Evolutionary conservation across 2,329 filamentous ascomycete species (phyloP).

Genomic region (Colletotrichum sp.): DNA sequence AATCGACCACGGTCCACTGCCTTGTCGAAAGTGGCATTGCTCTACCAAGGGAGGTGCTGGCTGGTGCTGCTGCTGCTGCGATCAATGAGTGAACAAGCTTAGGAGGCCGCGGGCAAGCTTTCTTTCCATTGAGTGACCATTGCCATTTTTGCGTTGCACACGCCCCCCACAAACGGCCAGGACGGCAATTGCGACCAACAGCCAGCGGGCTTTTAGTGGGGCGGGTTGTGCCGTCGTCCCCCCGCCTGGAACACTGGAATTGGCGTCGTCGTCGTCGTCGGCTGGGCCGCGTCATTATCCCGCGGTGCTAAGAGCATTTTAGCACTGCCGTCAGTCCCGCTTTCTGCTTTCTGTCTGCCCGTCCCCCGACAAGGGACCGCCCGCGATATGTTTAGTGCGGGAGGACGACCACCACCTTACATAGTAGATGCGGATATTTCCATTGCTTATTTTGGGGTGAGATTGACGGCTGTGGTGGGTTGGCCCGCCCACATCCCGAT

Average conservation of each 20-base stretch:
- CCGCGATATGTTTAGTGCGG: background rate
- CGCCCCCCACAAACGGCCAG: background rate
- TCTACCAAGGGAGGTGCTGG: background rate
- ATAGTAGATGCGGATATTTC: background rate
- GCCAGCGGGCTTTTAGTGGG: background rate
- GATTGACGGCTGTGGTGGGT: background rate
- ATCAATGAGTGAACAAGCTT: background rate
- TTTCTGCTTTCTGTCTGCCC: background rate
- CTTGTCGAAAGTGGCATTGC: background rate
- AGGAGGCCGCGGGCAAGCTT: background rate
- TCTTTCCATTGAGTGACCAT: background rate
- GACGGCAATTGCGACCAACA: slow-evolving; percentile 5
- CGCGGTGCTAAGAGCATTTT: background rate
- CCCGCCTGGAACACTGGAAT: background rate
- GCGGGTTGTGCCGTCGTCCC: background rate
- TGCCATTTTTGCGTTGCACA: background rate
- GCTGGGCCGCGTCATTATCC: slow-evolving; percentile 17
- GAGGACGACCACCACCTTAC: background rate
- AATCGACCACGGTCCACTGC: background rate
- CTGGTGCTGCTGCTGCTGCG: background rate
- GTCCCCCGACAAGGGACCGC: background rate
- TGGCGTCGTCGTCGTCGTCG: background rate
- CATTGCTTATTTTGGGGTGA: background rate
- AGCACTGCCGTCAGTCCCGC: slow-evolving; percentile 10
- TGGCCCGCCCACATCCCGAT: slow-evolving; percentile 5